phyloP scores from a whole-genome alignment of 495 filamentous ascomycete genomes.

The Aspergillus sclerotiicarbonarius region DNA sequence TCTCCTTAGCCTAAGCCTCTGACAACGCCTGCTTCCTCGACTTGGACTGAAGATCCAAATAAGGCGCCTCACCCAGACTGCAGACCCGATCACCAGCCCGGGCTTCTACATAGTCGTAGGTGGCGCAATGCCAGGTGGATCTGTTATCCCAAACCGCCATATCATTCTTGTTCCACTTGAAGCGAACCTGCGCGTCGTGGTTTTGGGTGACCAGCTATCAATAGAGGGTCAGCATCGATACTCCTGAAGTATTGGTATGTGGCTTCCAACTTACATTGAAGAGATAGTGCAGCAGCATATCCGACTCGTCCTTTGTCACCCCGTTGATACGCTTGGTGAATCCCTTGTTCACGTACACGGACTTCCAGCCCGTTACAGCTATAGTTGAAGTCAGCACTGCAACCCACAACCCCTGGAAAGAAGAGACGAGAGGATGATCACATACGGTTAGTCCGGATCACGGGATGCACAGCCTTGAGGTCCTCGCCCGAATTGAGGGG shows the following conservation, averaged over 20 bases:
- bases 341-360: constrained; percentile 62
- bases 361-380: constrained; percentile 76
- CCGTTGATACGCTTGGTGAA: constrained; percentile 66
- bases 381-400: background rate
- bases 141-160: constrained; percentile 79
- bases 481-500: constrained; percentile 63
- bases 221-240: background rate
- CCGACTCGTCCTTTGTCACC: constrained; percentile 34
- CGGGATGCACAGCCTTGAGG: constrained; percentile 64
- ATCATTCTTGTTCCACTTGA: constrained; percentile 60
- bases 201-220: constrained; percentile 60
- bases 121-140: constrained; percentile 66
- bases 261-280: constrained; percentile 37
- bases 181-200: constrained; percentile 71
- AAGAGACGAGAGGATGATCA: constrained; percentile 30
- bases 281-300: constrained; percentile 32
- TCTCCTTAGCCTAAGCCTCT: background rate
- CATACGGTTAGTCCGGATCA: constrained; percentile 67
- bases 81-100: constrained; percentile 58
- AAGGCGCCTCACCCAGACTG: constrained; percentile 64
- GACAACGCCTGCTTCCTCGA: constrained; percentile 22
- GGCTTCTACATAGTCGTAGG: constrained; percentile 56
- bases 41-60: constrained; percentile 53
- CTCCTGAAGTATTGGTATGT: constrained; percentile 40
- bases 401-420: background rate